Percentiles rank a stretch among this genome's conserved stretches.
Conservation (phyloP, 2,329 filamentous ascomycete genomes). For the Xylaria sp. region DNA sequence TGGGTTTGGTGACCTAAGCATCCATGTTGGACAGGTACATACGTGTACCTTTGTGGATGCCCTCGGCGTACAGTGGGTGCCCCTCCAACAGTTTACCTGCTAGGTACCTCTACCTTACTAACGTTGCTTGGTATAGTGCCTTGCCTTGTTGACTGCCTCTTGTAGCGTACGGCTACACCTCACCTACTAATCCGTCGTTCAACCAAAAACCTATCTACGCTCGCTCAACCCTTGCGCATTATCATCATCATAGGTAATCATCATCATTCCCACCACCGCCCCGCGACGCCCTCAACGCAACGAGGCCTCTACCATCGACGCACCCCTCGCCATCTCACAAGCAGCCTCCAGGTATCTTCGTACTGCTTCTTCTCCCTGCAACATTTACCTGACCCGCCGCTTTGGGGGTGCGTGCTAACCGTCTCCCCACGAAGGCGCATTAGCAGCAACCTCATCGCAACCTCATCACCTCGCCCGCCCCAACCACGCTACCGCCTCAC, state of each 20-base stretch:
- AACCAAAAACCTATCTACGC: slow-evolving; percentile 40
- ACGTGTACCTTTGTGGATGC: background rate
- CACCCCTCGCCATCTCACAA: slow-evolving; percentile 17
- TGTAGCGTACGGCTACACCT: slow-evolving; percentile 33
- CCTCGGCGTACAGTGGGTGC: background rate
- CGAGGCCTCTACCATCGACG: slow-evolving; percentile 32
- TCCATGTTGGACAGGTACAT: background rate
- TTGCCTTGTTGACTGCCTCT: slow-evolving; percentile 21
- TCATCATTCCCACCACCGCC: slow-evolving; percentile 38
- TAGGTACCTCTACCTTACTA: slow-evolving; percentile 9
- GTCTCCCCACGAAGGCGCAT: slow-evolving; percentile 38
- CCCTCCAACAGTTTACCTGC: slow-evolving; percentile 21
- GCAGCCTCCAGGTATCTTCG: slow-evolving; percentile 35
- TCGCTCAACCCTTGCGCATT: slow-evolving; percentile 39
- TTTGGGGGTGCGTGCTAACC: slow-evolving; percentile 38
- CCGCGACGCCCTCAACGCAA: slow-evolving; percentile 29
- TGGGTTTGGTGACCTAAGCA: slow-evolving; percentile 31
- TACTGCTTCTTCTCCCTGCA: slow-evolving; percentile 29
- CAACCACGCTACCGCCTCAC: slow-evolving; percentile 22
- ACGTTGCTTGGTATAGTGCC: slow-evolving; percentile 30
- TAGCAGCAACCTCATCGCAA: slow-evolving; percentile 36
- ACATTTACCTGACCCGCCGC: slow-evolving; percentile 29
- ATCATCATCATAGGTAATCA: slow-evolving; percentile 35
- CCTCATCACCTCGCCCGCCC: slow-evolving; percentile 23
- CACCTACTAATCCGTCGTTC: slow-evolving; percentile 33